Base-by-base conservation (phyloP, 192 early-diverging fungal genomes). In the Mortierella antarctica region DNA sequence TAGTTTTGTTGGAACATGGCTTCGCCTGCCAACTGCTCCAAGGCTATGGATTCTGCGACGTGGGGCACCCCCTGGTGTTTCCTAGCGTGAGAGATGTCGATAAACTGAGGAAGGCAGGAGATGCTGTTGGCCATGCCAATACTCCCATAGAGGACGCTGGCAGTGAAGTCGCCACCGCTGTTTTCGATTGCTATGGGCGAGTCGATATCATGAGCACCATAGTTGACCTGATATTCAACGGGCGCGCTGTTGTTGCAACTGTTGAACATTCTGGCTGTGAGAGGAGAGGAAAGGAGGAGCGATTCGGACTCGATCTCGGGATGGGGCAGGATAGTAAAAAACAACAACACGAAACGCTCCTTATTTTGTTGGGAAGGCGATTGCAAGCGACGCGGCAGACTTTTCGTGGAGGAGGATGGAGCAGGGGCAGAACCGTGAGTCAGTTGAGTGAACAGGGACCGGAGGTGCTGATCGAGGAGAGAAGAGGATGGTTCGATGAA, bases 211-310 rank as follows among this genome's bases (percentile, higher is more conserved):
- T 40, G 17, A 15, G 58, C 20, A 5, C n/a, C 40, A 49, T 73
- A 64, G 55, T 23, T 45, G 23, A 65, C 7, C 21, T 54, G 71
- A 44, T 65, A 65, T 44, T 31, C 65, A 55, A 44, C 51, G 55
- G 65, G 54, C 1, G 64, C 71, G 46, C 44, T 59, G n/a, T 48
- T 64, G 54, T 55, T 17, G 44, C 21, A 48, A 1, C 47, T 54
- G 47, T 45, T 31, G 55, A 58, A 47, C 54, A 48, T 51, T 46
- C 15, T 17, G 45, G 12, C 4, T 51, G 12, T 52, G 62, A 20
- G n/a, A 45, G 14, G 12, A 45, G 14, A 1, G 58, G 42, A 13
- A 11, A 17, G 42, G 9, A 23, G 21, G 21, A 17, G 49, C 14
- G 31, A 48, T 12, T 47, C 17, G 54, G 45, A 21, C 9, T 15